phyloP scores from a whole-genome alignment of 2,329 filamentous ascomycete genomes.

The Ilyonectria destructans region DNA sequence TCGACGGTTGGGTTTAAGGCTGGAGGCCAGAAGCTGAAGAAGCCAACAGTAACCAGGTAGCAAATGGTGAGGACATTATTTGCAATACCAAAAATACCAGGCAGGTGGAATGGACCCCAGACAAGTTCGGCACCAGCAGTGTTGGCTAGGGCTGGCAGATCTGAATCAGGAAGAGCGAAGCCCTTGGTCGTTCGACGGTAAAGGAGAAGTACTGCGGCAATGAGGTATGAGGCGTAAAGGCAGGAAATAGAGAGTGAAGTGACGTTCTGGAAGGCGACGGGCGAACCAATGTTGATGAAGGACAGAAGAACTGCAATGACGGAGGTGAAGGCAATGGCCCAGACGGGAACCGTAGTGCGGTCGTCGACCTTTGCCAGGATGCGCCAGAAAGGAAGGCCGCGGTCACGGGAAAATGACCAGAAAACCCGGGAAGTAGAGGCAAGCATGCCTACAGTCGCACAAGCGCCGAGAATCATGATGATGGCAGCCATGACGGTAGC shows the following conservation, averaged over 20 bases:
- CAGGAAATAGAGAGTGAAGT: constrained; percentile 52
- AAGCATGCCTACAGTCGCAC: constrained; percentile 68
- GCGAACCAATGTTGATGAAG: constrained; percentile 54
- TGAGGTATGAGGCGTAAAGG: constrained; percentile 52
- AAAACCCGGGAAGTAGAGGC: constrained; percentile 72
- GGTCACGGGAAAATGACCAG: constrained; percentile 66
- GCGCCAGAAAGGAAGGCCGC: constrained; percentile 52
- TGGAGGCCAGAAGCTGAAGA: constrained; percentile 70
- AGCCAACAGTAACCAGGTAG: constrained; percentile 70
- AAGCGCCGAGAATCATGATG: constrained; percentile 64
- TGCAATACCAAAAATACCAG: constrained; percentile 64
- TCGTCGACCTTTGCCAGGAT: constrained; percentile 47
- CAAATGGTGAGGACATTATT: constrained; percentile 70
- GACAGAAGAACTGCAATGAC: constrained; percentile 51
- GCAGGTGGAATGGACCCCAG: constrained; percentile 72
- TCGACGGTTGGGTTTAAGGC: constrained; percentile 48
- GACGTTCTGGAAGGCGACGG: constrained; percentile 51
- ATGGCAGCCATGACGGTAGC: constrained; percentile 67
- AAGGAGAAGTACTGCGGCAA: constrained; percentile 48
- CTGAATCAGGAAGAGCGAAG: constrained; percentile 44
- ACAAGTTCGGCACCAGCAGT: constrained; percentile 50
- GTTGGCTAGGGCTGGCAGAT: constrained; percentile 50
- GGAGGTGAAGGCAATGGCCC: constrained; percentile 48
- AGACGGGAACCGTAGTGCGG: constrained; percentile 50
- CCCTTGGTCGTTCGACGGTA: constrained; percentile 51